Evolutionary conservation across 148 eudicot species (phyloP).

Genomic region (Polygonum maritimum): DNA sequence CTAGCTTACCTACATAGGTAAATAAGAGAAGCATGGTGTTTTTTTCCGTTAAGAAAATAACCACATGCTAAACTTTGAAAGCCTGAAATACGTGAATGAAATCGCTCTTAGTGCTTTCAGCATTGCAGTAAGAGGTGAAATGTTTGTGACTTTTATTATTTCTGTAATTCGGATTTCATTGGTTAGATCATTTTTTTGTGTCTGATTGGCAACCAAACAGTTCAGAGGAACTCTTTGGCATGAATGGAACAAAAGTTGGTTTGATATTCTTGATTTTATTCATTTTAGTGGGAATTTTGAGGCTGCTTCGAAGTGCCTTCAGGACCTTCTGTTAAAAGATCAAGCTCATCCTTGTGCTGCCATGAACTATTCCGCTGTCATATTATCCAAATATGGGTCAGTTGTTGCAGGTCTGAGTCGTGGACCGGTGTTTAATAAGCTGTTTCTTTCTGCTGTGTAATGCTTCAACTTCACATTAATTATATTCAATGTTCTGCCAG

Average conservation of each 20-base stretch:
- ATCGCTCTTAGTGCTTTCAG: background rate
- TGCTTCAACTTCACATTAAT: background rate
- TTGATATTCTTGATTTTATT: constrained; percentile 14
- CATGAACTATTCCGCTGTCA: constrained; percentile 78
- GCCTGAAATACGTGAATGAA: background rate
- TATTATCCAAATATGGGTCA: constrained; percentile 78
- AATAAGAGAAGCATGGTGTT: background rate
- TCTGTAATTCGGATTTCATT: background rate
- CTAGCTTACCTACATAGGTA: constrained; percentile 92
- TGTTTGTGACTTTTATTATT: background rate
- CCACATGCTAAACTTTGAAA: background rate
- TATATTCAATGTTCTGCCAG: background rate
- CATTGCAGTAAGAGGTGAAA: background rate
- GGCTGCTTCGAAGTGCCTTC: constrained; percentile 70
- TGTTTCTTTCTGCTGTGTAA: background rate
- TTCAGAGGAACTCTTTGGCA: background rate
- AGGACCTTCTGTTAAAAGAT: constrained; percentile 74
- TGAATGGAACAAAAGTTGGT: background rate
- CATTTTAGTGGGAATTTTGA: constrained; percentile 74
- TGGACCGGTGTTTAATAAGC: constrained; percentile 10
- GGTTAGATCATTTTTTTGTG: background rate
- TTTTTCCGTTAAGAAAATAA: background rate
- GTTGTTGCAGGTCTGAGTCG: constrained; percentile 65
- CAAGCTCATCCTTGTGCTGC: constrained; percentile 88
- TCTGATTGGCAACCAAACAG: background rate